Percentiles rank a stretch among this genome's conserved stretches.
Conservation (phyloP, 257 asterid genomes). For the Lycium barbarum region DNA sequence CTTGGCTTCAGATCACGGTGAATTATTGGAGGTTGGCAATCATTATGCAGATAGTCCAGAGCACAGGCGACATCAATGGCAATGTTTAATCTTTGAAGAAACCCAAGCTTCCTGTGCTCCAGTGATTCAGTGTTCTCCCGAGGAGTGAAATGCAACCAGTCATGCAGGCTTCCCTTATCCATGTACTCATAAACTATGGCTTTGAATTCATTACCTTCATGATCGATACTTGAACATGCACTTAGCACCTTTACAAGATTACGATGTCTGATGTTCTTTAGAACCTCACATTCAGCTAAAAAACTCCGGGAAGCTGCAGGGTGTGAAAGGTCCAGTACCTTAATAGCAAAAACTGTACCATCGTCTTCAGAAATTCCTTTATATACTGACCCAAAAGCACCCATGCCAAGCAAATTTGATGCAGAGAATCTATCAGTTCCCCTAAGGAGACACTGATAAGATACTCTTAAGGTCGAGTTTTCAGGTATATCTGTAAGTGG, state of each 20-base stretch:
- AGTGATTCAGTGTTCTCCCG: background rate
- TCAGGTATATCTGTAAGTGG: constrained; percentile 7
- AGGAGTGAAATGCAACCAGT: constrained; percentile 34
- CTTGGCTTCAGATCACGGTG: constrained; percentile 52
- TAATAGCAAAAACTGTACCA: constrained; percentile 31
- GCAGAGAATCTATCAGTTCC: constrained; percentile 36
- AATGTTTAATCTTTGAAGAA: constrained; percentile 37
- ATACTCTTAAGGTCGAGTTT: constrained; percentile 25
- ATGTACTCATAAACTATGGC: constrained; percentile 43
- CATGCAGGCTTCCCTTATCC: constrained; percentile 38
- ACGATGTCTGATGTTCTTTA: constrained; percentile 40
- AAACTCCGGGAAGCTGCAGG: constrained; percentile 42
- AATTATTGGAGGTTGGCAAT: constrained; percentile 36
- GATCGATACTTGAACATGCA: constrained; percentile 37
- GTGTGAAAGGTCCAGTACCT: constrained; percentile 37
- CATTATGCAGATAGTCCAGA: constrained; percentile 43
- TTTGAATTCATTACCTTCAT: constrained; percentile 38
- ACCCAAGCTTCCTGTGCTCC: background rate
- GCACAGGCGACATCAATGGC: constrained; percentile 40
- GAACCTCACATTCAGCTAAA: constrained; percentile 40
- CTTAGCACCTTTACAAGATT: constrained; percentile 38
- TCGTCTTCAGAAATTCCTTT: constrained; percentile 29
- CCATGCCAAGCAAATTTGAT: constrained; percentile 33
- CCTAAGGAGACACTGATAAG: constrained; percentile 36
- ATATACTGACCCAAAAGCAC: constrained; percentile 39